A percentile compares a stretch with the other conserved stretches of the same genome.
Conservation (phyloP, 2,329 filamentous ascomycete species). For the Hypoxylon sp. region DNA sequence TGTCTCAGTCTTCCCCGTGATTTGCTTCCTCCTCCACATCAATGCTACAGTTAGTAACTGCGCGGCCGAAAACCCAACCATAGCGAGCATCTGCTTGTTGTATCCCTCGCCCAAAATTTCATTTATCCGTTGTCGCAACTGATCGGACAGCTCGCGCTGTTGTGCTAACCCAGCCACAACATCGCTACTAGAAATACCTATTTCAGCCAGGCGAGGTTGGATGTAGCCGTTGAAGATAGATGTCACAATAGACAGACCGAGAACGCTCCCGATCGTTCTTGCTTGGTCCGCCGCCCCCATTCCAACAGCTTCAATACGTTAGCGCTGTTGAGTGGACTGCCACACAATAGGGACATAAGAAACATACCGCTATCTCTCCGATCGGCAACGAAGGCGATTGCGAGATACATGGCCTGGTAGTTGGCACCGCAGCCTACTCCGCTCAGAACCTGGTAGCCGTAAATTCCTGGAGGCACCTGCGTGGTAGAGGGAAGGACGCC, state of each 20-base stretch:
- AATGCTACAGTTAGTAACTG: conserved; percentile 8
- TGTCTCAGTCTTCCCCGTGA: too few relatives aligned
- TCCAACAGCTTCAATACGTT: conserved; percentile 12
- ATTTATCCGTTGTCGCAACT: not conserved
- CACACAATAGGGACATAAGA: not conserved
- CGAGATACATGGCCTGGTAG: conserved; percentile 4
- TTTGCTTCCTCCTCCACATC: conserved; percentile 9
- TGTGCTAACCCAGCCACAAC: not conserved
- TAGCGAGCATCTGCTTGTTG: conserved; percentile 19
- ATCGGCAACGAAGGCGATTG: conserved; percentile 9
- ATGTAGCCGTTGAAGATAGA: conserved; percentile 22
- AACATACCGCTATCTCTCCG: conserved; percentile 9
- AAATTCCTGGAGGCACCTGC: not conserved
- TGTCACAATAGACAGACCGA: conserved; percentile 18
- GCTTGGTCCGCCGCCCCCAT: conserved; percentile 21
- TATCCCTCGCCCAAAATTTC: conserved; percentile 16
- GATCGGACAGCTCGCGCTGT: not conserved
- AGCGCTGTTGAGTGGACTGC: not conserved
- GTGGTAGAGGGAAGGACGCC: not conserved
- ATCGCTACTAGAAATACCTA: not conserved
- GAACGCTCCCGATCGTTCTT: conserved; percentile 15
- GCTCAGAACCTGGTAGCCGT: conserved; percentile 18
- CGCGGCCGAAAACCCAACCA: conserved; percentile 1
- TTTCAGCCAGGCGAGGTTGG: not conserved
- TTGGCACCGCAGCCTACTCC: conserved; percentile 20